Conservation (phyloP, 2,329 filamentous ascomycete species). For the Chrysosporium queenslandicum region DNA sequence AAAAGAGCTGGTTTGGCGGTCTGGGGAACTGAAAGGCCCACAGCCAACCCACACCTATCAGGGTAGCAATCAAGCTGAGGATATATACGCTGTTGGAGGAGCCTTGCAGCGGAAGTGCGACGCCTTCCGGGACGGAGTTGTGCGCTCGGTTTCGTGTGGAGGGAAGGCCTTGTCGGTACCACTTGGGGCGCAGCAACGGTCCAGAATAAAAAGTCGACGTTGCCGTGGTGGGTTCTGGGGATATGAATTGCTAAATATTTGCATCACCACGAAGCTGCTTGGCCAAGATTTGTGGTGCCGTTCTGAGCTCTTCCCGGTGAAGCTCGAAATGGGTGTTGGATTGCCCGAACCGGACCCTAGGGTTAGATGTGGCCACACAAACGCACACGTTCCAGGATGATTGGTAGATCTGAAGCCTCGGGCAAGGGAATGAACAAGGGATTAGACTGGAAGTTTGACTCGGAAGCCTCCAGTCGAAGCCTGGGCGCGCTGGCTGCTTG, state of each 20-base stretch:
- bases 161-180: background rate
- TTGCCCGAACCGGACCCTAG: background rate
- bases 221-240: no score
- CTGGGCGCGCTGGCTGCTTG: background rate
- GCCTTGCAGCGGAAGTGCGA: background rate
- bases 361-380: background rate
- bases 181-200: background rate
- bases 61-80: background rate
- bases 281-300: background rate
- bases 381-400: slow-evolving; percentile 9
- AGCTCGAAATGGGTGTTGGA: background rate
- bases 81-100: background rate
- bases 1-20: background rate
- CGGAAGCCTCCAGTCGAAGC: background rate
- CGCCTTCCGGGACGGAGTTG: background rate
- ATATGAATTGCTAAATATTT: background rate
- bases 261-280: background rate
- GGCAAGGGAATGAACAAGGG: background rate
- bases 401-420: slow-evolving; percentile 3
- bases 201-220: no score
- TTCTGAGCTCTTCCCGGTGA: background rate
- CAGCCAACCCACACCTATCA: background rate
- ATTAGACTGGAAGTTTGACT: background rate
- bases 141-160: background rate
- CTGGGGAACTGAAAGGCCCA: background rate